Percentiles rank a stretch among this genome's conserved stretches.
phyloP scores from a whole-genome alignment of 257 asterid genomes.

The Nicotiana undulata region DNA sequence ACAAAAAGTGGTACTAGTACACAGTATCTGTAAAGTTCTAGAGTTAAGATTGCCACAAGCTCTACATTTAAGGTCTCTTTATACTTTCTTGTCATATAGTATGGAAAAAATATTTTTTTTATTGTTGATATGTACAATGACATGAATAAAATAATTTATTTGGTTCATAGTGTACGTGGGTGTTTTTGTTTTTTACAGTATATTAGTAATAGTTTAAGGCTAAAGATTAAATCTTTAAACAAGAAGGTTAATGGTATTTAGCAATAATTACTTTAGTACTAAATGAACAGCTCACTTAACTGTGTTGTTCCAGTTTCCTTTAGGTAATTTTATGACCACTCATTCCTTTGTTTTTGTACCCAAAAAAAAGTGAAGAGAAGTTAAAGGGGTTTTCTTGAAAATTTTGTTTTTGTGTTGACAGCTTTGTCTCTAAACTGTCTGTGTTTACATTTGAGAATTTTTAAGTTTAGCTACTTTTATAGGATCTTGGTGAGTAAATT shows the following conservation, averaged over 20 bases:
- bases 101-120: not conserved
- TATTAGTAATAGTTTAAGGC: not conserved
- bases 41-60: not conserved
- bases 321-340: slow-evolving; percentile 11
- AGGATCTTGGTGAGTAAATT: slow-evolving; percentile 4
- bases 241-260: not conserved
- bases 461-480: not conserved
- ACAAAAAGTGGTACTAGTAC: not conserved
- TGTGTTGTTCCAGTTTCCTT: slow-evolving; percentile 12
- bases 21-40: not conserved
- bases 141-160: not conserved
- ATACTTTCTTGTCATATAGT: not conserved
- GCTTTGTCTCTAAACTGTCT: not conserved
- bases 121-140: not conserved
- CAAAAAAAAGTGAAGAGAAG: slow-evolving; percentile 1
- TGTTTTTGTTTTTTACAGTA: not conserved
- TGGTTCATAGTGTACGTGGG: not conserved
- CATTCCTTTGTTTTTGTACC: not conserved
- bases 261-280: not conserved
- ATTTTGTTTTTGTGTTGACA: not conserved
- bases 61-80: slow-evolving; percentile 1
- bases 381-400: not conserved
- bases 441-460: not conserved
- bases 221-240: not conserved
- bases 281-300: slow-evolving; percentile 5